Evolutionary conservation across 306 rosid species (phyloP).

Genomic region (Glycine tomentella): DNA sequence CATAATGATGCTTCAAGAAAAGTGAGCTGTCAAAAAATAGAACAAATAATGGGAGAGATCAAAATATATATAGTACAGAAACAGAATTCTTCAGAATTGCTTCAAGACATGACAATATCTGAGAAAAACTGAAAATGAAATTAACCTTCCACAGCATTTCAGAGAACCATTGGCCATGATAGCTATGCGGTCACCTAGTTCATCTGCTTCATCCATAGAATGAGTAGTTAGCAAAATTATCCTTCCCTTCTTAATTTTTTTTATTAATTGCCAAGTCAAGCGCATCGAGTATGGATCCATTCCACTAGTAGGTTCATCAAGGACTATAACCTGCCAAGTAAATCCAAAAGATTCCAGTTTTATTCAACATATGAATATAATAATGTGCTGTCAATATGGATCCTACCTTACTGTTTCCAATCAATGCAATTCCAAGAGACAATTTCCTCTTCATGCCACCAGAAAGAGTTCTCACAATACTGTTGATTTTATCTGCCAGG

Average conservation of each 20-base stretch:
- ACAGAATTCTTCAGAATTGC: too few relatives aligned
- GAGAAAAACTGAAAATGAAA: not conserved
- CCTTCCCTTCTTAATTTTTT: constrained; percentile 90
- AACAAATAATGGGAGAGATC: constrained; percentile 32
- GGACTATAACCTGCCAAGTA: constrained; percentile 79
- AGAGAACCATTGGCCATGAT: constrained; percentile 97
- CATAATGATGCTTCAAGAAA: constrained; percentile 94
- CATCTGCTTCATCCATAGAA: constrained; percentile 99
- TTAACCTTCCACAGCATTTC: constrained; percentile 96
- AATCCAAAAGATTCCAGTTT: constrained; percentile 39
- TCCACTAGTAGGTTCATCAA: constrained; percentile 99
- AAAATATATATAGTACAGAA: not conserved
- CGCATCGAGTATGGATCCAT: constrained; percentile 99
- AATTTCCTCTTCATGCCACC: constrained; percentile 99
- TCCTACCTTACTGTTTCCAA: constrained; percentile 90
- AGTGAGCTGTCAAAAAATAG: constrained; percentile 75
- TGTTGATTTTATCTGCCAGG: constrained; percentile 85
- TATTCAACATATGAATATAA: constrained; percentile 27
- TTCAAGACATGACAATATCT: too few relatives aligned
- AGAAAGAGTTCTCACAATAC: constrained; percentile 79
- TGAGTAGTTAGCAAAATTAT: constrained; percentile 94
- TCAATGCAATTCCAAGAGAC: constrained; percentile 95
- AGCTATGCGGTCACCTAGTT: constrained; percentile 95
- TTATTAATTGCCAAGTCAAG: constrained; percentile 96
- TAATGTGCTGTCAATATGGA: constrained; percentile 32